These are phyloP conservation scores for Boletus chippewaensis DNA, from an alignment of 1,284 basidiomycete species.

Conservation along the genomic window DNA sequence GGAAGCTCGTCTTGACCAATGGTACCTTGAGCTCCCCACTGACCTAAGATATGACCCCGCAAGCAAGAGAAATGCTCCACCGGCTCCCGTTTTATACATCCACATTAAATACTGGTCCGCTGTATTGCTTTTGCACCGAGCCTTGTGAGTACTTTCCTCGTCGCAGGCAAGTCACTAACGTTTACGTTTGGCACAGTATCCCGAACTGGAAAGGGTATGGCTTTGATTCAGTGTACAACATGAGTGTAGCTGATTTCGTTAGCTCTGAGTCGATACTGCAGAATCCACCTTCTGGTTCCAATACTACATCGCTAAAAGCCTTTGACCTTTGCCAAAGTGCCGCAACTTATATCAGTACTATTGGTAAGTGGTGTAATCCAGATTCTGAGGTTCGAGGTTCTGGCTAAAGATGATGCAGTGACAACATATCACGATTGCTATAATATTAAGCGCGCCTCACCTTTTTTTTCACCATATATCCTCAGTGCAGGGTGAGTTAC, in stretches of 20 bases:
- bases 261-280: slow-evolving; percentile 40
- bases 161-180: slow-evolving; percentile 5
- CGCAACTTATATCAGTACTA: slow-evolving; percentile 65
- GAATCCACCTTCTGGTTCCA: slow-evolving; percentile 34
- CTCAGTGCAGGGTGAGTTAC: slow-evolving; percentile 65
- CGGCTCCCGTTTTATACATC: slow-evolving; percentile 63
- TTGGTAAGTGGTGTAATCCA: slow-evolving; percentile 40
- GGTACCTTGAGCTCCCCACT: slow-evolving; percentile 68
- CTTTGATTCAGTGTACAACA: background rate
- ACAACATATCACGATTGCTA: slow-evolving; percentile 56
- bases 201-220: slow-evolving; percentile 59
- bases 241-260: slow-evolving; percentile 7
- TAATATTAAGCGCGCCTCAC: slow-evolving; percentile 55
- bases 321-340: slow-evolving; percentile 75
- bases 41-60: slow-evolving; percentile 53
- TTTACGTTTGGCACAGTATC: slow-evolving; percentile 38
- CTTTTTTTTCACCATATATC: slow-evolving; percentile 70
- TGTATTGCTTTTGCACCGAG: slow-evolving; percentile 71
- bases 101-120: slow-evolving; percentile 77
- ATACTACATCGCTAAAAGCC: slow-evolving; percentile 45
- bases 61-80: slow-evolving; percentile 45
- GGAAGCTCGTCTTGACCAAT: slow-evolving; percentile 68
- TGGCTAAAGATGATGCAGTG: slow-evolving; percentile 36
- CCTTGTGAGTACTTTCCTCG: slow-evolving; percentile 54
- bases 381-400: background rate